Evolutionary conservation across 1,284 basidiomycete species (phyloP).

Genomic region (Acaromyces ingoldii): DNA sequence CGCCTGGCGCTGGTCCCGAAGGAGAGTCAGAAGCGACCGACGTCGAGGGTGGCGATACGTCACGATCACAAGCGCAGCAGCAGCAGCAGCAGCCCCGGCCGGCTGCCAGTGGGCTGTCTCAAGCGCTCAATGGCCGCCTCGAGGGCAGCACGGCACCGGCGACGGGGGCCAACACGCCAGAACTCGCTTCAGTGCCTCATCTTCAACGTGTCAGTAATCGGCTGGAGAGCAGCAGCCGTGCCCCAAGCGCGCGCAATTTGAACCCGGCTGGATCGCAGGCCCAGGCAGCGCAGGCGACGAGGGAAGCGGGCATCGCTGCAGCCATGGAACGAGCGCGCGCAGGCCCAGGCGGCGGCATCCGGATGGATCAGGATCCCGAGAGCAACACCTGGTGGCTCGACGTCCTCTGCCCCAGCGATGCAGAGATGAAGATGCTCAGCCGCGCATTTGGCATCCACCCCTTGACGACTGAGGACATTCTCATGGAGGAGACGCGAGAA

Average conservation of each 20-base stretch:
- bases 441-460: constrained; percentile 82
- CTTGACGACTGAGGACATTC: constrained; percentile 96
- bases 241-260: not conserved
- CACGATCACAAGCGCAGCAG: no score
- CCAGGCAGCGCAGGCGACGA: not conserved
- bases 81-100: not conserved
- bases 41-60: no score
- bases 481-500: constrained; percentile 98
- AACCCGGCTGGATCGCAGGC: constrained; percentile 13
- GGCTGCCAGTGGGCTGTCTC: not conserved
- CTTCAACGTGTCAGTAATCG: constrained; percentile 9
- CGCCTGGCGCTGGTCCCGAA: no score
- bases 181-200: no score
- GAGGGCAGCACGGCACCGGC: constrained; percentile 39
- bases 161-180: constrained; percentile 36
- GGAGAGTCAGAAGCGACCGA: no score
- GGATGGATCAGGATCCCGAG: constrained; percentile 56
- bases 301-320: constrained; percentile 7
- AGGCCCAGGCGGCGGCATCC: constrained; percentile 38
- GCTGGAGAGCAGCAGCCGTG: not conserved
- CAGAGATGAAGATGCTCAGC: constrained; percentile 94
- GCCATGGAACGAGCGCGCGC: constrained; percentile 9
- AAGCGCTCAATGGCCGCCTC: constrained; percentile 17
- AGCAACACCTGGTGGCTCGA: constrained; percentile 96
- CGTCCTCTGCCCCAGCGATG: constrained; percentile 86